phyloP scores from a whole-genome alignment of 805 yeast species.

The Candida sonorensis region DNA sequence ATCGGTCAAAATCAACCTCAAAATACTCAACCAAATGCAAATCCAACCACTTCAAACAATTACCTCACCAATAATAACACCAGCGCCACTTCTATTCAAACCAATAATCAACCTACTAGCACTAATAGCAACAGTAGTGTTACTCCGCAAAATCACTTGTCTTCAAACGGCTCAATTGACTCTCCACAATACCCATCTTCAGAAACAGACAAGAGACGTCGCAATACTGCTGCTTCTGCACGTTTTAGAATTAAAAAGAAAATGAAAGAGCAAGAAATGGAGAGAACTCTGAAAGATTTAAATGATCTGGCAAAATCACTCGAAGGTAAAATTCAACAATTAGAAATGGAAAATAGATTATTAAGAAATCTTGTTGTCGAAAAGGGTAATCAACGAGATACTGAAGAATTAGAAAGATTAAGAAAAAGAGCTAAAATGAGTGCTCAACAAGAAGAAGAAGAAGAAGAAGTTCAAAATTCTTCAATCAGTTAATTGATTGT shows the following conservation, averaged over 20 bases:
- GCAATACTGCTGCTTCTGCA: conserved; percentile 93
- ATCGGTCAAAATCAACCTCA: too few species aligned
- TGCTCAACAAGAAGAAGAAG: conserved; percentile 12
- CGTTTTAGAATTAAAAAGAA: conserved; percentile 90
- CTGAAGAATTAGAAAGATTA: conserved; percentile 46
- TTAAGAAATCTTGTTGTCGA: conserved; percentile 78
- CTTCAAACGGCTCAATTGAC: neutral
- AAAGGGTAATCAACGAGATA: conserved; percentile 54
- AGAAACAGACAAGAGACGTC: conserved; percentile 67
- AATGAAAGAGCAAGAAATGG: conserved; percentile 87
- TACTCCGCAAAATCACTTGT: too few species aligned
- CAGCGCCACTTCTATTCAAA: too few species aligned
- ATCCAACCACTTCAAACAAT: too few species aligned
- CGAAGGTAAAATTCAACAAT: conserved; percentile 69
- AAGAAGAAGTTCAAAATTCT: neutral
- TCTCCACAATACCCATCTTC: conserved; percentile 3
- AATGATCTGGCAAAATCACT: conserved; percentile 58
- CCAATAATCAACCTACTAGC: too few species aligned
- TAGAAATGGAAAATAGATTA: conserved; percentile 90
- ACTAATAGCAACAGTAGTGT: too few species aligned
- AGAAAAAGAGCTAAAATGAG: conserved; percentile 39
- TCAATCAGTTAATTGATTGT: neutral
- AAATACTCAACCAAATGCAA: too few species aligned
- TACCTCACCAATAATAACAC: too few species aligned
- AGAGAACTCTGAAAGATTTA: conserved; percentile 64